phyloP scores from a whole-genome alignment of 2,329 filamentous ascomycete genomes.

The Beauveria sp. region DNA sequence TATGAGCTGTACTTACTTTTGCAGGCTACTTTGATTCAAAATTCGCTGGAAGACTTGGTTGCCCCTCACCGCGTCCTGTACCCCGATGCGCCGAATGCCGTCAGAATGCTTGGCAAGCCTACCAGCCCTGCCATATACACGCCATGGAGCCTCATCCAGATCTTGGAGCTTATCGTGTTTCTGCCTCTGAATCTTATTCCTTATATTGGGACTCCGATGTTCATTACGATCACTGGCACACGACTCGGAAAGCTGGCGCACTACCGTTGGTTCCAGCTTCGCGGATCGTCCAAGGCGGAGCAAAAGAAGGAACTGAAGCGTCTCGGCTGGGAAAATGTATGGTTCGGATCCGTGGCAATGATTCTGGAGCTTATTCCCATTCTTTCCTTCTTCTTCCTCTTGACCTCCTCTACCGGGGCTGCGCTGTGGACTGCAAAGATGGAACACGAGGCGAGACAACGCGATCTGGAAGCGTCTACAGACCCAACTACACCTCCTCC shows the following conservation, averaged over 20 bases:
- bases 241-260: slow-evolving; percentile 83
- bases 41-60: slow-evolving; percentile 63
- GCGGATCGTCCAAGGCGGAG: slow-evolving; percentile 66
- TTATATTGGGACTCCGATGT: slow-evolving; percentile 72
- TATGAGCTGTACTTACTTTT: neutral
- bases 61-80: slow-evolving; percentile 58
- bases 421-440: slow-evolving; percentile 80
- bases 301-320: slow-evolving; percentile 60
- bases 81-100: slow-evolving; percentile 60
- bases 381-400: slow-evolving; percentile 86
- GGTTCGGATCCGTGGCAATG: slow-evolving; percentile 85
- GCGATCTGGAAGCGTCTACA: slow-evolving; percentile 2
- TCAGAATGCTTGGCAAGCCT: slow-evolving; percentile 76
- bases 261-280: slow-evolving; percentile 81
- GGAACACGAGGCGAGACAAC: slow-evolving; percentile 47
- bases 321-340: slow-evolving; percentile 76
- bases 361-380: slow-evolving; percentile 80
- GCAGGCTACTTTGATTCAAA: slow-evolving; percentile 64
- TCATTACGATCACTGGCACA: slow-evolving; percentile 81
- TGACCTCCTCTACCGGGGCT: slow-evolving; percentile 78
- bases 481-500: slow-evolving; percentile 7
- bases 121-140: slow-evolving; percentile 70
- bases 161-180: slow-evolving; percentile 71
- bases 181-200: slow-evolving; percentile 85
- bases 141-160: slow-evolving; percentile 87